Conservation (phyloP, 345 rosid species). For the Cochlearia excelsa region DNA sequence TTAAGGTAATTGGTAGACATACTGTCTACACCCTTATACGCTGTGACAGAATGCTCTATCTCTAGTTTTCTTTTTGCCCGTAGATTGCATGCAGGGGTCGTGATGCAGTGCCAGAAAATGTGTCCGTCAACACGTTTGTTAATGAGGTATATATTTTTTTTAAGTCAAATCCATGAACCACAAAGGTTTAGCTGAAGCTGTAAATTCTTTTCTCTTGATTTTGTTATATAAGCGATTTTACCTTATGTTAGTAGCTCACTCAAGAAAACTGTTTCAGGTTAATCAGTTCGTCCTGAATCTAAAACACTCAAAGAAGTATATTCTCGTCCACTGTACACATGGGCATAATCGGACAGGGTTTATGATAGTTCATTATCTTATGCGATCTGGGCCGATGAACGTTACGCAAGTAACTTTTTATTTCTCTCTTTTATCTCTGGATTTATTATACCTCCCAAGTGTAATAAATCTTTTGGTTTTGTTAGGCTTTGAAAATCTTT, state of each 20-base stretch:
- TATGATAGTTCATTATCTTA: slow-evolving; percentile 90
- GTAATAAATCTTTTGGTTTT: not conserved
- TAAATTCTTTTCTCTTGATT: not conserved
- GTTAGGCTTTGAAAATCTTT: slow-evolving; percentile 77
- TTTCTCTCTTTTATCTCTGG: too few species aligned
- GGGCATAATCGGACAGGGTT: slow-evolving; percentile 98
- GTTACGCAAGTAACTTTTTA: slow-evolving; percentile 57
- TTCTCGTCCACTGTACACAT: slow-evolving; percentile 98
- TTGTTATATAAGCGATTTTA: not conserved
- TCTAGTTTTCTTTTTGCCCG: slow-evolving; percentile 31
- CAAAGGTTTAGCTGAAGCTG: not conserved
- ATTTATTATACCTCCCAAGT: too few species aligned
- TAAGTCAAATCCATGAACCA: not conserved
- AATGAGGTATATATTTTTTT: slow-evolving; percentile 43
- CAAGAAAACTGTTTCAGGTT: slow-evolving; percentile 46
- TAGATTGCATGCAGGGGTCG: slow-evolving; percentile 95
- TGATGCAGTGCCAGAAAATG: slow-evolving; percentile 84
- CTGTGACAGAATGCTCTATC: slow-evolving; percentile 9
- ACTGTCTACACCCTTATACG: not conserved
- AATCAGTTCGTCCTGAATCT: slow-evolving; percentile 65
- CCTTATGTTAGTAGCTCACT: slow-evolving; percentile 16
- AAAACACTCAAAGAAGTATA: slow-evolving; percentile 71
- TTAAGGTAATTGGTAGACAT: slow-evolving; percentile 51
- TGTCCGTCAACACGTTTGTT: slow-evolving; percentile 78
- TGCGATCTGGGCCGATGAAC: slow-evolving; percentile 75